Evolutionary conservation across 1,284 basidiomycete genomes (phyloP), one percentile per base, ranked within the genome.

Genomic region (Cryptococcus amylolentus): DNA sequence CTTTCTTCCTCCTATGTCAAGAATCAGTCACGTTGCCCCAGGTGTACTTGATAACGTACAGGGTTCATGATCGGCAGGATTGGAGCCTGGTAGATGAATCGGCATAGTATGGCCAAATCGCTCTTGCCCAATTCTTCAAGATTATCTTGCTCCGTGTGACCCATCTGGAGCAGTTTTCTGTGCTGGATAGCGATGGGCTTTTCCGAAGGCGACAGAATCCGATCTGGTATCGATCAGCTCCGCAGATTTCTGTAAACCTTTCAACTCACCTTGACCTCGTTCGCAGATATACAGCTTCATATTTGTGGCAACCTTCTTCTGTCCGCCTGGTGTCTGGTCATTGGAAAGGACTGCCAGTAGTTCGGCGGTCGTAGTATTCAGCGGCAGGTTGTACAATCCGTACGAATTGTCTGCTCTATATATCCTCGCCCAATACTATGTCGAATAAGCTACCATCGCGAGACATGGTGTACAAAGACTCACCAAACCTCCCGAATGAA

Each of bases 111-210:
- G 2, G 85, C 84, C 58, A 96, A 80, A 58, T 93, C 91, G 46
- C 90, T 88, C 26, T 85, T 84, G 0, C 88, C 90, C 20, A 97
- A 81, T 39, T 87, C 82, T 60, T 92, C 88, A 7, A 91, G 78
- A 14, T 86, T 85, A 72, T 99, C 96, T 9, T 83, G 81, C 31
- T 86, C 83, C 44, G 88, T 89, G 70, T 94, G 97, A 0, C 96
- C 96, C 6, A 92, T 91, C 73, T 97, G 91, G 64, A 90, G 84
- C 51, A 98, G 80, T 49, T 93, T 83, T 48, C 91, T 83, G 49
- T 88, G 83, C 46, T 96, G 88, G 60, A 97, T 89, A 51, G 86
- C 84, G 0, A 92, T 86, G 0, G 95, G 95, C 55, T 85, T 83
- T 72, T 99, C 96, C 0, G 85, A 87, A 14, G 85, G 83, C 5